A percentile compares a stretch with the other conserved stretches of the same genome.
These are phyloP conservation scores for Nemania sp. DNA, from an alignment of 2,329 filamentous ascomycete genomes.

Conservation along the genomic window DNA sequence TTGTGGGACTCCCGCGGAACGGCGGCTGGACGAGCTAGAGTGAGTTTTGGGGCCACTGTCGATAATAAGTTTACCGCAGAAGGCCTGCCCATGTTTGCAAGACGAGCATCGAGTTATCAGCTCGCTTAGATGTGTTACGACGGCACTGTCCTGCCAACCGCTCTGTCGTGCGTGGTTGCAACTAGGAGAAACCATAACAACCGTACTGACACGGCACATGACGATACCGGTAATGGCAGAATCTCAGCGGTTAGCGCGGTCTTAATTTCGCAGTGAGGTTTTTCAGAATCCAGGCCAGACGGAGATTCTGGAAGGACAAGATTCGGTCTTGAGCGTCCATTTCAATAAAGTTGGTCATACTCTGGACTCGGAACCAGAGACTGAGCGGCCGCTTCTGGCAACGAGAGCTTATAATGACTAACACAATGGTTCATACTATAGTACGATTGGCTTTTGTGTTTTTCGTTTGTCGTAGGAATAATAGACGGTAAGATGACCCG, in stretches of 20 bases:
- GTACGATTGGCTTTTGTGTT: constrained; percentile 37
- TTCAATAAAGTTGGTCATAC: constrained; percentile 30
- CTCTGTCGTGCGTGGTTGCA: constrained; percentile 43
- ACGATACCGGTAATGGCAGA: constrained; percentile 7
- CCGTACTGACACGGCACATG: constrained; percentile 42
- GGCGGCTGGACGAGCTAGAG: constrained; percentile 27
- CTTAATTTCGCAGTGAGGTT: constrained; percentile 6
- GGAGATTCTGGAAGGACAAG: constrained; percentile 19
- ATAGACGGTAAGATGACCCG: constrained; percentile 32
- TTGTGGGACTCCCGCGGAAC: constrained; percentile 25
- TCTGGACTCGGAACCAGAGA: constrained; percentile 24
- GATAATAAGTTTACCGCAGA: constrained; percentile 38
- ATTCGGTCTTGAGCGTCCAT: constrained; percentile 27
- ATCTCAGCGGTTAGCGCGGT: constrained; percentile 12
- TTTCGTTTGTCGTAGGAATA: constrained; percentile 36
- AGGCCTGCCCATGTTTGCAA: constrained; percentile 33
- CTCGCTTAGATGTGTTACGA: constrained; percentile 35
- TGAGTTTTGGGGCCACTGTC: constrained; percentile 22
- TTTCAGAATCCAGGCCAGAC: constrained; percentile 12
- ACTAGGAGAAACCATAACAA: constrained; percentile 38
- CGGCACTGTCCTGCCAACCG: constrained; percentile 39
- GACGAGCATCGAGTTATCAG: constrained; percentile 38
- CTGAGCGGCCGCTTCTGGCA: constrained; percentile 28
- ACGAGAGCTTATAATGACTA: constrained; percentile 36
- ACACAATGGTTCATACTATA: constrained; percentile 31